phyloP scores from a whole-genome alignment of 495 filamentous ascomycete species.

The Penicillium coffeae region DNA sequence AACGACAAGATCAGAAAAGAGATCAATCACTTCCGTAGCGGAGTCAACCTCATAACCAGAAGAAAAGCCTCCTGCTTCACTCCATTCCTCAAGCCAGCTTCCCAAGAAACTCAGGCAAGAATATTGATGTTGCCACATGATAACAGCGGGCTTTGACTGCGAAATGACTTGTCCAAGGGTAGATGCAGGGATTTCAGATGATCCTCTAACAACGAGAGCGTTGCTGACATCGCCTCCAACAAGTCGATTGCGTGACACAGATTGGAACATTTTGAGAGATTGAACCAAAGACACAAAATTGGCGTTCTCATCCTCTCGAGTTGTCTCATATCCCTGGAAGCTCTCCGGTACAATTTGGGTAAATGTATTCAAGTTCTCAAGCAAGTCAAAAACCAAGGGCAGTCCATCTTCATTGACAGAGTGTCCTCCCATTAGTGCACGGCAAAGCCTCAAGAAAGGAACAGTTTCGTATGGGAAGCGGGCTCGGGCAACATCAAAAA shows the following conservation, averaged over 20 bases:
- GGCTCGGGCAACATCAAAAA: constrained; percentile 59
- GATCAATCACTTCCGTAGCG: constrained; percentile 59
- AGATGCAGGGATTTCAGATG: constrained; percentile 50
- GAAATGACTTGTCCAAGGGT: constrained; percentile 68
- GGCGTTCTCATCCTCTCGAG: constrained; percentile 78
- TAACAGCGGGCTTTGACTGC: constrained; percentile 60
- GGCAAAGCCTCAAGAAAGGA: constrained; percentile 70
- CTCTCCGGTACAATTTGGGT: constrained; percentile 64
- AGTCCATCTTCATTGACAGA: constrained; percentile 47
- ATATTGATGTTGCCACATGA: constrained; percentile 67
- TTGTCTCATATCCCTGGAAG: constrained; percentile 67
- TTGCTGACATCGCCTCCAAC: constrained; percentile 19
- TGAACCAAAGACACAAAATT: constrained; percentile 51
- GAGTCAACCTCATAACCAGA: constrained; percentile 42
- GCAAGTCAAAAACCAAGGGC: constrained; percentile 46
- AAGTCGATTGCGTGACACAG: constrained; percentile 16
- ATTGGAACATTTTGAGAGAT: constrained; percentile 39
- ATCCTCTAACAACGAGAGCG: constrained; percentile 36
- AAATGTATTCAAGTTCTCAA: constrained; percentile 63
- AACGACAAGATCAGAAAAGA: constrained; percentile 56
- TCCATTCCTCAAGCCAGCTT: constrained; percentile 62
- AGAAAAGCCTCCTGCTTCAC: constrained; percentile 34
- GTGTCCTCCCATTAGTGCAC: constrained; percentile 45
- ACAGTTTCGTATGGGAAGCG: constrained; percentile 84
- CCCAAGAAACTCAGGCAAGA: constrained; percentile 76